Conservation (phyloP, 208 protist genomes). For the Leishmania turanica region DNA sequence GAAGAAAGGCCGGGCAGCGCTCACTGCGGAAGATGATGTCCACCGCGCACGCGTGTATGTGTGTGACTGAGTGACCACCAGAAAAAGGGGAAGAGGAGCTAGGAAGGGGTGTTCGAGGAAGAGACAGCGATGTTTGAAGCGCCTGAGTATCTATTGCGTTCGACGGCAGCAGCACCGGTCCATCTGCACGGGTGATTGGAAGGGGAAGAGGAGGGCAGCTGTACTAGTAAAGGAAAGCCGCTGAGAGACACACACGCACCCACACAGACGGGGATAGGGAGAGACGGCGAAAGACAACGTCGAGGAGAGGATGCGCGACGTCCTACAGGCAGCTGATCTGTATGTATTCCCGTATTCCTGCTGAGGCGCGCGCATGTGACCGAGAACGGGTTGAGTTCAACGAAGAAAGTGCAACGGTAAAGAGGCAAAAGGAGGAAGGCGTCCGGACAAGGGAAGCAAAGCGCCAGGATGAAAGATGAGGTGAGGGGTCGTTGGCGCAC, state of each 20-base stretch:
- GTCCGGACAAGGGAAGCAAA: not conserved
- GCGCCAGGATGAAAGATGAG: not conserved
- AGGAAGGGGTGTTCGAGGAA: not conserved
- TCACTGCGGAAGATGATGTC: not conserved
- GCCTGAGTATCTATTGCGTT: not conserved
- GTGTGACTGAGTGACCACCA: slow-evolving; percentile 2
- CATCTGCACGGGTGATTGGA: not conserved
- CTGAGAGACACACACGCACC: not conserved
- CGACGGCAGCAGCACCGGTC: not conserved
- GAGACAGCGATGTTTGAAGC: not conserved
- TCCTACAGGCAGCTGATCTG: not conserved
- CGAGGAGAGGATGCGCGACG: not conserved
- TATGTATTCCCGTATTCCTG: not conserved
- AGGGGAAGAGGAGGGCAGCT: not conserved
- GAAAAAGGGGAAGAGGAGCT: not conserved
- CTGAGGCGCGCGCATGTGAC: not conserved
- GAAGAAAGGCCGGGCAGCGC: not conserved
- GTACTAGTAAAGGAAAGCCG: not conserved
- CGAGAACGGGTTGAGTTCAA: not conserved
- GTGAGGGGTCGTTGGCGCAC: not conserved
- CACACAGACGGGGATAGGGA: slow-evolving; percentile 3
- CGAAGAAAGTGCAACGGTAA: not conserved
- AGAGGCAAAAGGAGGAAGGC: not conserved
- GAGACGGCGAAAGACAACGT: not conserved
- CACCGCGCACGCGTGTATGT: not conserved